These are phyloP conservation scores for Ophiocytium majus DNA, from an alignment of 352 stramenopile species.

Conservation along the genomic window DNA sequence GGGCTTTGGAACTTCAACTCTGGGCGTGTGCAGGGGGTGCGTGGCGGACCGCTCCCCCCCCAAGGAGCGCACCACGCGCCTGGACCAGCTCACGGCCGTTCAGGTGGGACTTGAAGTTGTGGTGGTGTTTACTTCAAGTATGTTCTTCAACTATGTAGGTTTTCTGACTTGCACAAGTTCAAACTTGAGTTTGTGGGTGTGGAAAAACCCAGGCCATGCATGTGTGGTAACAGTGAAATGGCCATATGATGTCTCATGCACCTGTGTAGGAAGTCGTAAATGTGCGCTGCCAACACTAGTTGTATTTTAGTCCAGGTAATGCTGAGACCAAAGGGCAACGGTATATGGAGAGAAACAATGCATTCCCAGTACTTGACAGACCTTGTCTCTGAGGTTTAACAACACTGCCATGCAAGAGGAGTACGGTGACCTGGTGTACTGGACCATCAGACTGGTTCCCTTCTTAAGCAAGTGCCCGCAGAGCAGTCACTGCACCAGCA, in stretches of 20 bases:
- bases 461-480: too few species aligned
- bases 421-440: too few species aligned
- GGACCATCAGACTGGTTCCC: too few species aligned
- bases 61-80: background rate
- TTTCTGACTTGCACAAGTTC: background rate
- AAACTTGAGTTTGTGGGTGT: background rate
- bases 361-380: too few species aligned
- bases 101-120: background rate
- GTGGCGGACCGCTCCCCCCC: background rate
- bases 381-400: too few species aligned
- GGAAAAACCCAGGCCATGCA: too few species aligned
- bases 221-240: background rate
- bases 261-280: background rate
- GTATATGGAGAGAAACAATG: too few species aligned
- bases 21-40: background rate
- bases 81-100: background rate
- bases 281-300: background rate
- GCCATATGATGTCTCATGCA: background rate
- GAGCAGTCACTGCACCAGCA: too few species aligned
- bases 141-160: background rate
- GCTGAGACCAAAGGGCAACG: too few species aligned
- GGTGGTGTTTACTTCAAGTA: background rate
- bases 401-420: too few species aligned
- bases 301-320: too few species aligned
- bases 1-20: slow-evolving; percentile 6